Conservation (phyloP, 2,329 filamentous ascomycete species). For the Colletotrichum sp. region DNA sequence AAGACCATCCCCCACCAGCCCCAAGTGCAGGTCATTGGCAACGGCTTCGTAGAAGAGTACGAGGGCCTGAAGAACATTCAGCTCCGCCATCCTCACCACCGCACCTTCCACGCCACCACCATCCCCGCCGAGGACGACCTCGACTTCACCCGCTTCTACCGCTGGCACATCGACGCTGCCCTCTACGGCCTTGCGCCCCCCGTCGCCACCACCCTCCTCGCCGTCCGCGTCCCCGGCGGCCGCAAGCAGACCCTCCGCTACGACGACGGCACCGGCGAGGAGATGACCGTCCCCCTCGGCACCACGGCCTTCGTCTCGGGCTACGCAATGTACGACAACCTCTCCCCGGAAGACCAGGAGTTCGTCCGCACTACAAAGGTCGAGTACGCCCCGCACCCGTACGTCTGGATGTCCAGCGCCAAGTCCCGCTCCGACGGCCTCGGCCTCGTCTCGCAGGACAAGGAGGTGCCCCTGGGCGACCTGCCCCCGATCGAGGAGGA, state of each 20-base stretch:
- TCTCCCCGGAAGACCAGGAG: slow-evolving; percentile 69
- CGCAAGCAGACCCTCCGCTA: slow-evolving; percentile 72
- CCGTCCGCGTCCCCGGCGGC: slow-evolving; percentile 73
- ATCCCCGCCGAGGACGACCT: slow-evolving; percentile 62
- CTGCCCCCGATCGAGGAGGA: slow-evolving; percentile 69
- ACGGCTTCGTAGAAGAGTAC: slow-evolving; percentile 72
- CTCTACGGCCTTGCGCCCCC: slow-evolving; percentile 79
- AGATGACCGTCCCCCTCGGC: slow-evolving; percentile 72
- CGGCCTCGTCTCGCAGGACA: slow-evolving; percentile 71
- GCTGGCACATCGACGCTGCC: slow-evolving; percentile 84
- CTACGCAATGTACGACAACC: slow-evolving; percentile 71
- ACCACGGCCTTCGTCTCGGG: slow-evolving; percentile 79
- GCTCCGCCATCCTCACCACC: slow-evolving; percentile 78
- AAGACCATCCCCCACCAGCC: slow-evolving; percentile 83
- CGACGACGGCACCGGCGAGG: slow-evolving; percentile 73
- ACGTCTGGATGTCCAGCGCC: slow-evolving; percentile 80
- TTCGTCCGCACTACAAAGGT: slow-evolving; percentile 71
- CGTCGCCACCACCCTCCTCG: slow-evolving; percentile 74
- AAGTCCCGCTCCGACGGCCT: slow-evolving; percentile 72
- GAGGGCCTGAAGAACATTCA: slow-evolving; percentile 73
- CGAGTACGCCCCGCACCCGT: slow-evolving; percentile 81
- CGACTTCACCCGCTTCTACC: slow-evolving; percentile 65
- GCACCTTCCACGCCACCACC: slow-evolving; percentile 72
- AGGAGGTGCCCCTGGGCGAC: slow-evolving; percentile 63
- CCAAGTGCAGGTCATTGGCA: slow-evolving; percentile 78